phyloP scores from a whole-genome alignment of 495 filamentous ascomycete species.

The Aspergillus wentii region DNA sequence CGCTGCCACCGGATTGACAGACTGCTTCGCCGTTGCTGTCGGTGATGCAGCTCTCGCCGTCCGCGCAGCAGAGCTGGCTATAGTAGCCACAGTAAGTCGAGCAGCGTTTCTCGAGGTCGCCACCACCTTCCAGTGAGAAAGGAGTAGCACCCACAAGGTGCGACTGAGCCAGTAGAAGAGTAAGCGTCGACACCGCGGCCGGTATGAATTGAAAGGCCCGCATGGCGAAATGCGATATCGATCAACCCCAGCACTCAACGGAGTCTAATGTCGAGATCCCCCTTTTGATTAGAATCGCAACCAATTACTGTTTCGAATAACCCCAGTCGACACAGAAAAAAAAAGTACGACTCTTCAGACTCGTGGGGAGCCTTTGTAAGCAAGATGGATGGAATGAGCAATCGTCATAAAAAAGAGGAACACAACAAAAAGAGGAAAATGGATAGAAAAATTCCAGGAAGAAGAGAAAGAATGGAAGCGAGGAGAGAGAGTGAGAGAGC shows the following conservation, averaged over 20 bases:
- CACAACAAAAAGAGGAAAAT: constrained; percentile 2
- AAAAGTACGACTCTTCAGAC: too few species aligned
- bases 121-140: constrained; percentile 15
- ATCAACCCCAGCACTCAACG: neutral
- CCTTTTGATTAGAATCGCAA: too few species aligned
- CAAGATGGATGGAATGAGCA: too few species aligned
- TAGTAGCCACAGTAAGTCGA: constrained; percentile 62
- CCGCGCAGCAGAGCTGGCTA: constrained; percentile 62
- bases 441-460: constrained; percentile 7
- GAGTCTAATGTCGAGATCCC: too few species aligned
- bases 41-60: constrained; percentile 58
- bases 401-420: constrained; percentile 2
- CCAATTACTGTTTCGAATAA: too few species aligned
- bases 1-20: constrained; percentile 31
- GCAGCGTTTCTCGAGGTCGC: constrained; percentile 46
- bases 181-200: constrained; percentile 21
- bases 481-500: constrained; percentile 6
- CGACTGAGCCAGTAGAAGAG: constrained; percentile 17
- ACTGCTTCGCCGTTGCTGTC: constrained; percentile 50
- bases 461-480: constrained; percentile 10
- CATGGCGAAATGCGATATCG: constrained; percentile 20
- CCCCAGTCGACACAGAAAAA: too few species aligned
- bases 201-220: constrained; percentile 21
- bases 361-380: too few species aligned
- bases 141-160: constrained; percentile 34